Evolutionary conservation across 2,329 filamentous ascomycete species (phyloP).

Genomic region (Aspergillus sp.): DNA sequence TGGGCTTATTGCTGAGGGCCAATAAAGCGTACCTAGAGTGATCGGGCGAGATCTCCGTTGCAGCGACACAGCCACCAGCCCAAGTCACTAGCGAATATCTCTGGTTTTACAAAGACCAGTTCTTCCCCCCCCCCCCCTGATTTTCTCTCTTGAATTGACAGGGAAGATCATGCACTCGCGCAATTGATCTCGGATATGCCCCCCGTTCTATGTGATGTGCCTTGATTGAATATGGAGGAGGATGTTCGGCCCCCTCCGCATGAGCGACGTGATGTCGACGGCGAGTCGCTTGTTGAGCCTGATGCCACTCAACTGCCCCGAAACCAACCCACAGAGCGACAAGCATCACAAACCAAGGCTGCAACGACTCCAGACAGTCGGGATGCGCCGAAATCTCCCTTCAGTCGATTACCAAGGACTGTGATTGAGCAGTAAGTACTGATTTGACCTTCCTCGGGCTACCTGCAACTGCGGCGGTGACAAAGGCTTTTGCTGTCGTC

Average conservation of each 20-base stretch:
- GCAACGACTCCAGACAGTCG: slow-evolving; percentile 6
- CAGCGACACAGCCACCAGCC: slow-evolving; percentile 23
- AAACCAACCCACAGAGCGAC: slow-evolving; percentile 10
- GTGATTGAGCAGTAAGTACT: slow-evolving; percentile 32
- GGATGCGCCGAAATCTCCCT: slow-evolving; percentile 12
- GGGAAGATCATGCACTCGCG: slow-evolving; percentile 13
- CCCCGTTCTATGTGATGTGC: slow-evolving; percentile 18
- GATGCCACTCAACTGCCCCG: slow-evolving; percentile 7
- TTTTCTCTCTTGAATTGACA: slow-evolving; percentile 10
- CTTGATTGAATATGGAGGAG: slow-evolving; percentile 25
- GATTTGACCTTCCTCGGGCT: background rate
- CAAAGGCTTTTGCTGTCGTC: background rate
- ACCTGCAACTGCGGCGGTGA: background rate
- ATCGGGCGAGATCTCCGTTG: slow-evolving; percentile 17
- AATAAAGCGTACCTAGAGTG: slow-evolving; percentile 4
- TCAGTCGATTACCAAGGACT: slow-evolving; percentile 26
- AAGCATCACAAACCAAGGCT: slow-evolving; percentile 2
- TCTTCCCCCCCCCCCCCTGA: background rate
- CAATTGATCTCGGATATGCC: slow-evolving; percentile 20
- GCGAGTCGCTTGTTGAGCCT: slow-evolving; percentile 9
- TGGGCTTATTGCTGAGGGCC: slow-evolving; percentile 1
- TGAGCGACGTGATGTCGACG: slow-evolving; percentile 15
- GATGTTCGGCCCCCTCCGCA: slow-evolving; percentile 19
- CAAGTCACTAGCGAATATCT: slow-evolving; percentile 15
- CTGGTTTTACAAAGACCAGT: slow-evolving; percentile 4